Percentiles rank a stretch among this genome's conserved stretches.
Conservation (phyloP, 2,329 filamentous ascomycete species). For the Aspergillus proliferans region DNA sequence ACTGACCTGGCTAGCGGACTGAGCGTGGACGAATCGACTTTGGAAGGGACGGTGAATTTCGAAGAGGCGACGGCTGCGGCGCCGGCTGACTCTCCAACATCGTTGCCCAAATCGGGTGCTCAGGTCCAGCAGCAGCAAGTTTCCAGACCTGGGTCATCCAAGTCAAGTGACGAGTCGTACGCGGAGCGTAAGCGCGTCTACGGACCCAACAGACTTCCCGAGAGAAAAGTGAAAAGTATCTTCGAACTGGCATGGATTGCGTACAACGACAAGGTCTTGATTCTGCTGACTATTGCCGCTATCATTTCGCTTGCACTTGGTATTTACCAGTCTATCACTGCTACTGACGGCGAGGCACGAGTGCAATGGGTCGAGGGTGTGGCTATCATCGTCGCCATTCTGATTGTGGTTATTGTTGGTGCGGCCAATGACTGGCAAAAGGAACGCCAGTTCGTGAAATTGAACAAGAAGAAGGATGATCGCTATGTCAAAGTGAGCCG, state of each 20-base stretch:
- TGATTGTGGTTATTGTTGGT: constrained; percentile 69
- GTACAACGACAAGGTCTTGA: constrained; percentile 74
- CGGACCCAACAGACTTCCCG: constrained; percentile 62
- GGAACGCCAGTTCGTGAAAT: constrained; percentile 70
- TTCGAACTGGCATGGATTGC: constrained; percentile 69
- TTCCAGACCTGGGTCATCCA: constrained; percentile 4
- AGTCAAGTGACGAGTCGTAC: constrained; percentile 38
- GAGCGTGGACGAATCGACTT: constrained; percentile 59
- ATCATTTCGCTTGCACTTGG: constrained; percentile 68
- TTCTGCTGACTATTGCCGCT: constrained; percentile 64
- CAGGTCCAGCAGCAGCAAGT: constrained; percentile 8
- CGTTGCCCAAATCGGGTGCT: constrained; percentile 24
- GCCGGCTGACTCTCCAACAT: constrained; percentile 2
- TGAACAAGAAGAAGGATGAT: constrained; percentile 75
- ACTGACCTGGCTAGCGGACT: constrained; percentile 61
- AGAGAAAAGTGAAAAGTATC: constrained; percentile 63
- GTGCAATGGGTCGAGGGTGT: constrained; percentile 80
- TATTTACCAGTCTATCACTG: constrained; percentile 64
- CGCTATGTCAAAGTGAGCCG: constrained; percentile 67
- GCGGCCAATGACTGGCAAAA: constrained; percentile 80
- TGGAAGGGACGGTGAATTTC: constrained; percentile 62
- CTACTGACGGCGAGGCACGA: constrained; percentile 46
- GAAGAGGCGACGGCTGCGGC: constrained; percentile 49
- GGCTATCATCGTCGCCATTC: constrained; percentile 69
- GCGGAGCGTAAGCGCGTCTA: constrained; percentile 64